These are phyloP conservation scores for Diaporthe citrichinensis DNA, from an alignment of 2,329 filamentous ascomycete species.

Conservation along the genomic window DNA sequence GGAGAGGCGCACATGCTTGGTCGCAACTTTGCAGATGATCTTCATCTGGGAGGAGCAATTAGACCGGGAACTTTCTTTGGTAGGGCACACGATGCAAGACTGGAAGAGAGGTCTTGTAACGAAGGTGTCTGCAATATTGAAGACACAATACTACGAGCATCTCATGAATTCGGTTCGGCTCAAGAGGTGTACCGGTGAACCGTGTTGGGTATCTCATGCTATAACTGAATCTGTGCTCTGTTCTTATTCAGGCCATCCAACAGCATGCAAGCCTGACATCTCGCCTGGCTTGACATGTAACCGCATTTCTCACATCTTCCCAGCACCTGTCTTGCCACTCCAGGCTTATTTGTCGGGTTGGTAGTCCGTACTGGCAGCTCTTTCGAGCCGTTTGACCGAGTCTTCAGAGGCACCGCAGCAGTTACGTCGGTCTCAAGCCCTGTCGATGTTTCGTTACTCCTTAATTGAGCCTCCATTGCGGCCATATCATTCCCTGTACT, in stretches of 20 bases:
- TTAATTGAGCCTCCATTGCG: constrained; percentile 82
- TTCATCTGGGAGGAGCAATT: neutral
- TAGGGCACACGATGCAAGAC: neutral
- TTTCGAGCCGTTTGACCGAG: constrained; percentile 45
- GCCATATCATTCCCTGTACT: constrained; percentile 83
- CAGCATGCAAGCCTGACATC: constrained; percentile 94
- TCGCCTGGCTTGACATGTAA: constrained; percentile 93
- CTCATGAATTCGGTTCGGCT: neutral
- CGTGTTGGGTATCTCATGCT: constrained; percentile 43
- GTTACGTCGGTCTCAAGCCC: constrained; percentile 78
- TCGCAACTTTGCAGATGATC: neutral
- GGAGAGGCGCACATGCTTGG: neutral
- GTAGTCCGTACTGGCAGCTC: constrained; percentile 45
- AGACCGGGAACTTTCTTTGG: constrained; percentile 26
- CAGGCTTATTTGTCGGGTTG: constrained; percentile 46
- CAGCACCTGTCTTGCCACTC: constrained; percentile 76
- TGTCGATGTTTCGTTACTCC: constrained; percentile 67
- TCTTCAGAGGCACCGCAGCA: constrained; percentile 55
- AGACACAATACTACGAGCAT: neutral
- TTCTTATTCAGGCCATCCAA: constrained; percentile 93
- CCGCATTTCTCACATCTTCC: constrained; percentile 90
- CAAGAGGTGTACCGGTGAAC: neutral
- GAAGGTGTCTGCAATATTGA: neutral
- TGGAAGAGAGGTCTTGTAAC: neutral
- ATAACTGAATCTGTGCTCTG: constrained; percentile 70